Conservation (phyloP, 2,329 filamentous ascomycete genomes). For the Massarina eburnea region DNA sequence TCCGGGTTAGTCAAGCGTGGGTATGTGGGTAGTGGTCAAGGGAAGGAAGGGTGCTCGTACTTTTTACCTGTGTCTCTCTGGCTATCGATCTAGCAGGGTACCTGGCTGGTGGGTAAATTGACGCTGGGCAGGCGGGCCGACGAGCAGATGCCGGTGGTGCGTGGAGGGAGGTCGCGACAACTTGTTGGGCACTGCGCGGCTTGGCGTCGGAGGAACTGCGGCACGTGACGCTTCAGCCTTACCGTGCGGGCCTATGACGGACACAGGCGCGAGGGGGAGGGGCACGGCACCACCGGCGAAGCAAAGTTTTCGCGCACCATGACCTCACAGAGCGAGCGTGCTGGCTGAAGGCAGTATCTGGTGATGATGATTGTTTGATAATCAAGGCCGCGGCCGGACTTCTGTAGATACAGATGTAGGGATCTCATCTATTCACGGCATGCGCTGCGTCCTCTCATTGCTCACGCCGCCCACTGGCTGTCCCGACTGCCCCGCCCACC, state of each 20-base stretch:
- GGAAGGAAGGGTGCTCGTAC: too few relatives aligned
- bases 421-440: constrained; percentile 24
- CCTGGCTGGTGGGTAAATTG: too few relatives aligned
- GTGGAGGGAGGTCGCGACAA: constrained; percentile 10
- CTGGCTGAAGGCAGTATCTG: neutral
- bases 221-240: constrained; percentile 13
- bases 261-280: constrained; percentile 5
- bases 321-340: neutral
- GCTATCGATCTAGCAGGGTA: too few relatives aligned
- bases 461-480: constrained; percentile 11
- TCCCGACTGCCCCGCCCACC: constrained; percentile 28
- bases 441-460: constrained; percentile 7
- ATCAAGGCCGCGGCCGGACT: too few relatives aligned
- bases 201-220: constrained; percentile 5
- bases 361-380: neutral
- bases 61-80: too few relatives aligned
- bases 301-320: neutral
- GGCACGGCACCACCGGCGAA: constrained; percentile 6
- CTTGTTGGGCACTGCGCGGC: constrained; percentile 18
- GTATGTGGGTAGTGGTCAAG: too few relatives aligned
- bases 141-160: constrained; percentile 18
- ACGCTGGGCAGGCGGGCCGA: constrained; percentile 32
- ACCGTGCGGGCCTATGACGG: constrained; percentile 8
- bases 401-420: too few relatives aligned
- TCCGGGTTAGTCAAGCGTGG: neutral